A percentile compares a stretch with the other conserved stretches of the same genome.
Evolutionary conservation across 352 stramenopile species (phyloP).

Genomic region (Pythium pyrilobum): DNA sequence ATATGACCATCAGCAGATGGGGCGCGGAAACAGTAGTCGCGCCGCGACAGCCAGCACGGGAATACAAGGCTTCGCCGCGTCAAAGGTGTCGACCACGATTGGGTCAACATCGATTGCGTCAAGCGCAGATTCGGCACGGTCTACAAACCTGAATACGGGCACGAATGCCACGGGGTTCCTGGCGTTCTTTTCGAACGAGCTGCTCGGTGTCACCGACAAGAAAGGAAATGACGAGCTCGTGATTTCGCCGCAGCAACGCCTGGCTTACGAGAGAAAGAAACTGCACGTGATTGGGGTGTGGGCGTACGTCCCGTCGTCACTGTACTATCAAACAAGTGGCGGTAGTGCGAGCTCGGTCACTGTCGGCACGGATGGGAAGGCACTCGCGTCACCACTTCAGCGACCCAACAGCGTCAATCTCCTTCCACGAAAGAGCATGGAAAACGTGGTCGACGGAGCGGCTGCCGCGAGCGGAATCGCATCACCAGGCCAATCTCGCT

Average conservation of each 20-base stretch:
- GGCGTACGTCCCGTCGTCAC: slow-evolving; percentile 20
- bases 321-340: slow-evolving; percentile 23
- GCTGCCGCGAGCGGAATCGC: background rate
- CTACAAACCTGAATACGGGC: slow-evolving; percentile 13
- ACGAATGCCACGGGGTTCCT: slow-evolving; percentile 10
- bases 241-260: slow-evolving; percentile 10
- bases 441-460: slow-evolving; percentile 7
- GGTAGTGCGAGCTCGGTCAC: background rate
- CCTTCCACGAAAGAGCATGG: slow-evolving; percentile 15
- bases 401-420: slow-evolving; percentile 18
- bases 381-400: background rate
- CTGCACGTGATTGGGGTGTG: slow-evolving; percentile 14
- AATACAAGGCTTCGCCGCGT: background rate
- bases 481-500: background rate
- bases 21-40: background rate
- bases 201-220: background rate
- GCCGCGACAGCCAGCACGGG: background rate
- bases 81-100: background rate
- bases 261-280: slow-evolving; percentile 9
- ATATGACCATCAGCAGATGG: slow-evolving; percentile 7
- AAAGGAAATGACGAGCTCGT: background rate
- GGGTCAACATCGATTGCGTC: background rate
- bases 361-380: background rate
- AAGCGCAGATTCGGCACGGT: background rate
- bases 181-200: slow-evolving; percentile 7